These are phyloP conservation scores for Metrosideros polymorpha DNA, from an alignment of 441 rosid species.

Conservation along the genomic window DNA sequence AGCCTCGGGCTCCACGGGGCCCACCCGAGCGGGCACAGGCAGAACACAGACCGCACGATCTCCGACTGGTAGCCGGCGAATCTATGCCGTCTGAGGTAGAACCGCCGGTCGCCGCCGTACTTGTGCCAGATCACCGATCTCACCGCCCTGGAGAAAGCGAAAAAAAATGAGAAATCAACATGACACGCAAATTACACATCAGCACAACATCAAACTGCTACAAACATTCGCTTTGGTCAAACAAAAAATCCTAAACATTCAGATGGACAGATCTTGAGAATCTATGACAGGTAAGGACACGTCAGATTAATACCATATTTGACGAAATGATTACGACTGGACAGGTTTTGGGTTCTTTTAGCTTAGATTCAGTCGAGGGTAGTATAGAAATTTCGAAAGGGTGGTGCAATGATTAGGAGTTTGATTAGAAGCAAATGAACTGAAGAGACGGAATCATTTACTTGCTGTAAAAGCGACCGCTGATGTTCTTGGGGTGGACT, in stretches of 20 bases:
- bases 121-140: constrained; percentile 79
- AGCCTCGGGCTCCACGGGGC: constrained; percentile 99
- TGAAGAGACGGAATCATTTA: constrained; percentile 5
- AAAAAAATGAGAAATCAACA: neutral
- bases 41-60: constrained; percentile 71
- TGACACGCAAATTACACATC: too few relatives aligned
- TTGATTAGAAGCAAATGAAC: neutral
- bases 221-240: neutral
- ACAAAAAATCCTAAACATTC: neutral
- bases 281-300: neutral
- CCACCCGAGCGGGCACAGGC: constrained; percentile 94
- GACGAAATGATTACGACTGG: neutral
- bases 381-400: neutral
- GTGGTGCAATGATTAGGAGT: neutral
- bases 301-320: neutral
- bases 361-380: neutral
- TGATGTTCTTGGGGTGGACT: constrained; percentile 77
- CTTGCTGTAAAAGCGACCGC: constrained; percentile 94
- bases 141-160: constrained; percentile 36
- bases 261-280: neutral
- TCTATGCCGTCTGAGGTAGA: constrained; percentile 59
- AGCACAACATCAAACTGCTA: neutral
- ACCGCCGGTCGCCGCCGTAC: constrained; percentile 58
- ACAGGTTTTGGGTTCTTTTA: neutral
- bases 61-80: constrained; percentile 83